Conservation (phyloP, 2,329 filamentous ascomycete species). For the Trichoderma afroharzianum region DNA sequence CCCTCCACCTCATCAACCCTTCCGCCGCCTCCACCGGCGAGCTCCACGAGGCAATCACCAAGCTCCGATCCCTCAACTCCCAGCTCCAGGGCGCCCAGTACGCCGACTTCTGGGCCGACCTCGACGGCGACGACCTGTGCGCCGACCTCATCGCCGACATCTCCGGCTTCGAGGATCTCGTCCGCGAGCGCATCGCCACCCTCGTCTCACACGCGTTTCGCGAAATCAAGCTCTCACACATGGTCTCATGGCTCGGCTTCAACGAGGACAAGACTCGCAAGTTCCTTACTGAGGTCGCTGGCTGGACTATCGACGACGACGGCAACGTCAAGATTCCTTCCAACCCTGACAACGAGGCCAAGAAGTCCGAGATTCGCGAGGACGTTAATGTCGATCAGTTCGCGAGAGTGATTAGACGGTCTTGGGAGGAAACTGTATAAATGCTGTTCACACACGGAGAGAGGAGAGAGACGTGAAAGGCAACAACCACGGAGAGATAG, state of each 20-base stretch:
- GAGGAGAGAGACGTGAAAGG: background rate
- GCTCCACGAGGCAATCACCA: constrained; percentile 85
- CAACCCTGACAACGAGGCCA: constrained; percentile 97
- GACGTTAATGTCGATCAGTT: constrained; percentile 91
- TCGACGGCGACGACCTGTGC: constrained; percentile 92
- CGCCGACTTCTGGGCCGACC: constrained; percentile 84
- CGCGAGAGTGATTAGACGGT: constrained; percentile 72
- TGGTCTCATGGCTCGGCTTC: constrained; percentile 75
- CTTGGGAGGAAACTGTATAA: constrained; percentile 68
- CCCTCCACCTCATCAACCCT: constrained; percentile 88
- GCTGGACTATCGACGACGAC: constrained; percentile 73
- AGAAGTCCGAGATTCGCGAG: constrained; percentile 92
- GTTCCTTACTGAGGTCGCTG: constrained; percentile 80
- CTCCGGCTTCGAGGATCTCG: constrained; percentile 87
- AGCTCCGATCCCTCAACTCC: constrained; percentile 78
- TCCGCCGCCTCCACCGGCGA: constrained; percentile 64
- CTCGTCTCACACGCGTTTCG: constrained; percentile 80
- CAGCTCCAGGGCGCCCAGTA: constrained; percentile 91
- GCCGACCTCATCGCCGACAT: constrained; percentile 94
- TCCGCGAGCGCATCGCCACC: constrained; percentile 84
- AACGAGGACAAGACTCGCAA: constrained; percentile 65
- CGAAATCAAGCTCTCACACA: constrained; percentile 62
- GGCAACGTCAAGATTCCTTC: constrained; percentile 70
- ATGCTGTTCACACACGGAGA: background rate
- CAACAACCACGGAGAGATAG: background rate